A percentile compares a stretch with the other conserved stretches of the same genome.
Conservation (phyloP, 257 asterid species). For the Gentiana dahurica region DNA sequence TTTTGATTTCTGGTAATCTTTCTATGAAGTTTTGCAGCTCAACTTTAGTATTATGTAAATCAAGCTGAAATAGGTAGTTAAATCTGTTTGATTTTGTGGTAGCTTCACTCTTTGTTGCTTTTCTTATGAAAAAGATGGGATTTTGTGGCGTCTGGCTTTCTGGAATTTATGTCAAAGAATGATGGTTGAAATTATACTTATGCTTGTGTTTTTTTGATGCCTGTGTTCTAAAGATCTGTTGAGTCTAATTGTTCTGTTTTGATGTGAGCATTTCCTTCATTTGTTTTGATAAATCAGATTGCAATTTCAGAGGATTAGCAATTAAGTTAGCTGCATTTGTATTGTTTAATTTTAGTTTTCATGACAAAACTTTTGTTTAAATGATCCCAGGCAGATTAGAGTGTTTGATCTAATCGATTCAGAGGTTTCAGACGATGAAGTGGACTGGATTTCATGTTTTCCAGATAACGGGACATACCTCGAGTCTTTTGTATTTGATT, state of each 20-base stretch:
- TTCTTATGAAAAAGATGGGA: constrained; percentile 1
- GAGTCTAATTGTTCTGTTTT: too few relatives aligned
- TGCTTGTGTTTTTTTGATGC: too few relatives aligned
- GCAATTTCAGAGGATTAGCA: too few relatives aligned
- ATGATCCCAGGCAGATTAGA: constrained; percentile 33
- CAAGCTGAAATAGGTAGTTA: constrained; percentile 4
- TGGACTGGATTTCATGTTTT: constrained; percentile 45
- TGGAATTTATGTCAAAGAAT: background rate
- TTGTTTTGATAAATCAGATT: too few relatives aligned
- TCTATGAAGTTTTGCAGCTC: too few relatives aligned
- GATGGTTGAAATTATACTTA: too few relatives aligned
- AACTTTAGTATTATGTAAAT: background rate
- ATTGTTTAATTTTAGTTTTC: background rate
- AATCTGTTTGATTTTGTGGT: constrained; percentile 6
- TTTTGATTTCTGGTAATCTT: background rate
- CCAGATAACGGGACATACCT: constrained; percentile 32
- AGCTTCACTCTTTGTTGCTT: background rate
- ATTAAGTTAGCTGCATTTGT: background rate
- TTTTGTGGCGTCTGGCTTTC: constrained; percentile 1
- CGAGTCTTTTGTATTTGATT: constrained; percentile 37
- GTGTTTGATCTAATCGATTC: constrained; percentile 44
- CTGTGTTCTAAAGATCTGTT: too few relatives aligned
- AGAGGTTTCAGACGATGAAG: constrained; percentile 32
- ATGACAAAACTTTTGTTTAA: background rate
- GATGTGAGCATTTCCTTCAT: too few relatives aligned